Evolutionary conservation across 257 asterid species (phyloP).

Genomic region (Phtheirospermum japonicum): DNA sequence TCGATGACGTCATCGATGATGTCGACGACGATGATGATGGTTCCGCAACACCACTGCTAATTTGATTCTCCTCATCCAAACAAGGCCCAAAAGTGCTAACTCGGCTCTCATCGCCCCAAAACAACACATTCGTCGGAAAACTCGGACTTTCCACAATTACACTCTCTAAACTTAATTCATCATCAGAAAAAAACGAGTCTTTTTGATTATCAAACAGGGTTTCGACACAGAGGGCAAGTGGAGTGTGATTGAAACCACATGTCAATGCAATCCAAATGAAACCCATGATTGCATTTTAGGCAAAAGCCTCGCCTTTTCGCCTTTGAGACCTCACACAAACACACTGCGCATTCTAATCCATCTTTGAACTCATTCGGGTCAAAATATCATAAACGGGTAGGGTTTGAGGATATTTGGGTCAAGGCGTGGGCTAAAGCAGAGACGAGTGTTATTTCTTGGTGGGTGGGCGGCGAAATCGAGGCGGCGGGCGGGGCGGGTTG

Average conservation of each 20-base stretch:
- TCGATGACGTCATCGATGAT: slow-evolving; percentile 31
- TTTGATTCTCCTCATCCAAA: slow-evolving; percentile 43
- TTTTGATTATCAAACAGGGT: slow-evolving; percentile 22
- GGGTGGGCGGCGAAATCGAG: slow-evolving; percentile 43
- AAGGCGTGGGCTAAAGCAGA: slow-evolving; percentile 39
- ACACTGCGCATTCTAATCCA: slow-evolving; percentile 69
- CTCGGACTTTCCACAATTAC: slow-evolving; percentile 31
- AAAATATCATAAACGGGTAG: slow-evolving; percentile 45
- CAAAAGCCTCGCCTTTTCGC: slow-evolving; percentile 61
- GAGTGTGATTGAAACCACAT: slow-evolving; percentile 86
- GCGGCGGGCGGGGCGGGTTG: too few species aligned
- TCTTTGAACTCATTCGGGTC: slow-evolving; percentile 42
- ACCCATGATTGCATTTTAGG: slow-evolving; percentile 80
- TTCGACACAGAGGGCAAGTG: slow-evolving; percentile 82
- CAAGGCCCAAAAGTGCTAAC: slow-evolving; percentile 51
- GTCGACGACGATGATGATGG: slow-evolving; percentile 33
- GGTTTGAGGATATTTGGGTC: slow-evolving; percentile 48
- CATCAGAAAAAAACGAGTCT: slow-evolving; percentile 5
- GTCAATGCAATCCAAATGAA: slow-evolving; percentile 78
- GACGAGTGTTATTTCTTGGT: slow-evolving; percentile 32
- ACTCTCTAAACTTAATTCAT: slow-evolving; percentile 30
- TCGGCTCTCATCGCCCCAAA: slow-evolving; percentile 70
- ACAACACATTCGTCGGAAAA: slow-evolving; percentile 74
- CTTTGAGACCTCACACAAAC: slow-evolving; percentile 54
- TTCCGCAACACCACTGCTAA: slow-evolving; percentile 28